Percentiles rank a stretch among this genome's conserved stretches.
Evolutionary conservation across 768 basidiomycete species (phyloP).

Genomic region (Lactifluus hygrophoroides): DNA sequence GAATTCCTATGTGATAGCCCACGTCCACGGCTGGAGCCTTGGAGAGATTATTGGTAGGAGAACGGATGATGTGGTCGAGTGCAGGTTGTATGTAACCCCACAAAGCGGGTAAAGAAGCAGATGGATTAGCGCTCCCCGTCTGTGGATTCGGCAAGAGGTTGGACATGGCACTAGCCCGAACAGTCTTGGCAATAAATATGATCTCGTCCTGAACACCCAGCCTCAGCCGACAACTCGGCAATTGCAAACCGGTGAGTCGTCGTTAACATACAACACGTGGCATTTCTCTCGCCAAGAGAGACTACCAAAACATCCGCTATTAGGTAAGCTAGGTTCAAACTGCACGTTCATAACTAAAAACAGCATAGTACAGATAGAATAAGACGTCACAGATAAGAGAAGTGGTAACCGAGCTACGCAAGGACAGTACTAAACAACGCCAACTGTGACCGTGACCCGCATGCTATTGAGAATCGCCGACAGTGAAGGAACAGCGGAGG

Average conservation of each 20-base stretch:
- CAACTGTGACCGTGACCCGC: constrained; percentile 71
- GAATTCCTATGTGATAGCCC: constrained; percentile 65
- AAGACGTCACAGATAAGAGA: not conserved
- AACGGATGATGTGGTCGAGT: constrained; percentile 66
- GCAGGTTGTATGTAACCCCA: constrained; percentile 74
- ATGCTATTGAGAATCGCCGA: constrained; percentile 48
- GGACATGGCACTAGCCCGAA: not conserved
- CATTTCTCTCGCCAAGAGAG: no score
- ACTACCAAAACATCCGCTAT: not conserved
- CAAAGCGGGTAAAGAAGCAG: constrained; percentile 59
- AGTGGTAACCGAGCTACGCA: not conserved
- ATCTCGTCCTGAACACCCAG: not conserved
- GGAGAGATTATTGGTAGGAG: constrained; percentile 47
- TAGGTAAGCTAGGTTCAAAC: constrained; percentile 1
- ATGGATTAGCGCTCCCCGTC: constrained; percentile 52
- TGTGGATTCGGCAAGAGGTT: constrained; percentile 14
- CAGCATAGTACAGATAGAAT: not conserved
- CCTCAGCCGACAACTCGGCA: not conserved
- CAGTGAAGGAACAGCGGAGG: not conserved
- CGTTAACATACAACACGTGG: constrained; percentile 5
- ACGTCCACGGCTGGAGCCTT: constrained; percentile 68
- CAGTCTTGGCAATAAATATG: not conserved
- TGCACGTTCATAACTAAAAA: not conserved
- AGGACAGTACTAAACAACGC: constrained; percentile 44
- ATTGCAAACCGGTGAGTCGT: not conserved